These are phyloP conservation scores for Gaertneriomyces sp. DNA, from an alignment of 192 early-diverging fungal species.

Conservation along the genomic window DNA sequence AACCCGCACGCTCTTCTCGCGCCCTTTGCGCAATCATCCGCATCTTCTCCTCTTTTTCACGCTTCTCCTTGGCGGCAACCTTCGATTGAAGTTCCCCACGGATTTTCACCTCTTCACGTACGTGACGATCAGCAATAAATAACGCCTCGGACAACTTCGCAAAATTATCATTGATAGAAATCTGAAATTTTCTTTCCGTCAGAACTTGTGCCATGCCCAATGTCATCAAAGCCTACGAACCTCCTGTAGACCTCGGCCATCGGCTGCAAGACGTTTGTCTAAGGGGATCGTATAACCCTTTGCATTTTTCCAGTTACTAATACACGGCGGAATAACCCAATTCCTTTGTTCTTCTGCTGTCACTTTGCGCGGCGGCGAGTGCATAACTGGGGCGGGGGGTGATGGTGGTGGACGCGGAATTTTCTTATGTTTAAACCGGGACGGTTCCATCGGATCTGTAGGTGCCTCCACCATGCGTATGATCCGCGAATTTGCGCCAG, in stretches of 20 bases:
- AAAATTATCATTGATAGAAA: conserved; percentile 92
- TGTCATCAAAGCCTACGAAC: conserved; percentile 28
- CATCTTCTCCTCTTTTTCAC: conserved; percentile 86
- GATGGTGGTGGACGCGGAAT: conserved; percentile 78
- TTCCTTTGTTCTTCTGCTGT: conserved; percentile 93
- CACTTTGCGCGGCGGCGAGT: conserved; percentile 95
- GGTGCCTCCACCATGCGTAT: conserved; percentile 94
- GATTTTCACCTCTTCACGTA: conserved; percentile 89
- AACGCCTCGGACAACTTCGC: conserved; percentile 93
- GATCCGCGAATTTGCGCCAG: conserved; percentile 80
- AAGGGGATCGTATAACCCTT: conserved; percentile 99
- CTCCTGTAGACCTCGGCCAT: conserved; percentile 93
- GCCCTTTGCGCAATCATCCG: conserved; percentile 88
- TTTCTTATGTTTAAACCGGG: conserved; percentile 89
- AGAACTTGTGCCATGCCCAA: conserved; percentile 6
- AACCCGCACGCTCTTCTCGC: conserved; percentile 78
- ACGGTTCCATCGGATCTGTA: conserved; percentile 94
- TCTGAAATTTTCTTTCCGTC: conserved; percentile 16
- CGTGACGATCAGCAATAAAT: conserved; percentile 86
- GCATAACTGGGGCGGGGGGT: conserved; percentile 95
- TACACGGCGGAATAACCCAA: conserved; percentile 98
- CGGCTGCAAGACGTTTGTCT: conserved; percentile 96
- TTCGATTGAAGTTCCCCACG: conserved; percentile 87
- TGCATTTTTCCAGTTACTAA: conserved; percentile 99
- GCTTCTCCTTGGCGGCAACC: conserved; percentile 90